phyloP scores from a whole-genome alignment of 192 early-diverging fungal species.

The Dimargaris verticillata region DNA sequence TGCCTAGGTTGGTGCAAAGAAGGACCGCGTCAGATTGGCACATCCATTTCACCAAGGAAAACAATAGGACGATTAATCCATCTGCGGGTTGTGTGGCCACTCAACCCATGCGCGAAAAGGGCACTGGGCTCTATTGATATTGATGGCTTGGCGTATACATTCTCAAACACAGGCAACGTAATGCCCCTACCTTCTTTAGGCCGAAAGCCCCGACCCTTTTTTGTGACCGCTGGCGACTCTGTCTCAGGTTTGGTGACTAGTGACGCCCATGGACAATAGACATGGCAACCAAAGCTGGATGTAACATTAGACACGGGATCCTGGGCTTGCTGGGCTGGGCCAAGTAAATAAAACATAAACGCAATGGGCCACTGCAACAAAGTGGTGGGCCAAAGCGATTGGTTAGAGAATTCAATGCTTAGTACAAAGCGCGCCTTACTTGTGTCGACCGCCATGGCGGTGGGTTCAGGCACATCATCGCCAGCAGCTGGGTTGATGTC shows the following conservation, averaged over 20 bases:
- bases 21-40: neutral
- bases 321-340: too few species aligned
- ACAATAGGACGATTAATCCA: neutral
- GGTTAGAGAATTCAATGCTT: too few species aligned
- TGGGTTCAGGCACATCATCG: too few species aligned
- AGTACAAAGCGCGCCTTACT: too few species aligned
- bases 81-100: neutral
- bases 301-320: too few species aligned
- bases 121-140: neutral
- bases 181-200: neutral
- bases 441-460: too few species aligned
- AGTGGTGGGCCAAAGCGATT: too few species aligned
- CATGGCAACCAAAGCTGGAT: too few species aligned
- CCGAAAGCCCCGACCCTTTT: neutral
- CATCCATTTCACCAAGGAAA: neutral
- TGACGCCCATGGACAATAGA: too few species aligned
- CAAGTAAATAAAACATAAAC: too few species aligned
- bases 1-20: neutral
- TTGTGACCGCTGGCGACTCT: neutral
- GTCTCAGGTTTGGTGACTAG: neutral
- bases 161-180: neutral
- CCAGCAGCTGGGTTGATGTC: neutral
- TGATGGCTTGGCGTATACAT: neutral
- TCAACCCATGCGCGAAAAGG: neutral
- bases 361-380: too few species aligned